Base-by-base conservation (phyloP, 116 monocot species). In the Cymodocea nodosa region DNA sequence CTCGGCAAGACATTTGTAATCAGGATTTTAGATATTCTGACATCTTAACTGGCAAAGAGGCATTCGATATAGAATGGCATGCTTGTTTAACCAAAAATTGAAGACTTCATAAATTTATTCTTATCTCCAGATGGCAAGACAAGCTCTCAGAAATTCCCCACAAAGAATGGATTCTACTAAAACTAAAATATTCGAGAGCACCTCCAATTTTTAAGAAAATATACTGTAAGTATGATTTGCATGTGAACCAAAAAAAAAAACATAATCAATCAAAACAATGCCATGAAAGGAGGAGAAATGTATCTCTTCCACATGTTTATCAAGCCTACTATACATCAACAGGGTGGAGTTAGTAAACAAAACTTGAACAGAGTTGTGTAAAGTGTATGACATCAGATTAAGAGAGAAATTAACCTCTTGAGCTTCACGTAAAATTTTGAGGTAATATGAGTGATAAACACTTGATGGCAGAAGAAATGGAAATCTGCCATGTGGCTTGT, bases 381-480 rank as follows among this genome's bases (percentile, higher is more conserved):
- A 58, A 23, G 58, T 23, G 58, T 23, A 58, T 23, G 23, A 22
- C 57, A 58, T 23, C 25, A 62, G 67, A 11, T 13, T 50, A 13
- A 30, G 59, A 36, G 36, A 50, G 23, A 52, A 51, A 8, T 18
- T 36, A 79, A 94, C 94, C 94, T 94, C 87, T 59, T 63, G 52
- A 56, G 94, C 80, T 68, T 84, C 85, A 56, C 81, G 60, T 23
- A 90, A 87, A 73, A 90, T 60, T 71, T 85, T 82, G 22, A 84
- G 72, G 61, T 89, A 94, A 69, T 87, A 94, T 19, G 87, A 69
- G 58, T 94, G 82, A 70, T 87, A 90, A 23, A 62, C 76, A 61
- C 85, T 87, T 18, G 82, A 75, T 44, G 84, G 70, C 64, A 84
- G 70, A 84, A 94, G 90, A 81, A 94, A 94, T 44, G 90, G 87